phyloP scores from a whole-genome alignment of 202 grass and related monocot genomes.

The Hordeum pubiflorum region DNA sequence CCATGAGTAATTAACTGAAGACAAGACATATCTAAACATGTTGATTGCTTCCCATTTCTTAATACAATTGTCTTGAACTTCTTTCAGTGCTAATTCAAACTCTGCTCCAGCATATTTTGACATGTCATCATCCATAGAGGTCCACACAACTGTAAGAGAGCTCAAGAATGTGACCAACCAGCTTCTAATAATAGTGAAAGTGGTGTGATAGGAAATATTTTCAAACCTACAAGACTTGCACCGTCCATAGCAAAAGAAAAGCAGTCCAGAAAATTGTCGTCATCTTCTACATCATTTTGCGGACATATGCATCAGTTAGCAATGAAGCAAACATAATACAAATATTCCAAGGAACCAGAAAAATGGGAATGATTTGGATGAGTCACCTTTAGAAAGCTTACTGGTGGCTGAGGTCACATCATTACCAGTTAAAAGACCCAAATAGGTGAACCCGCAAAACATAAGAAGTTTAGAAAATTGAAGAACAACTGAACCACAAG shows the following conservation, averaged over 20 bases:
- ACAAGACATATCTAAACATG: conserved; percentile 56
- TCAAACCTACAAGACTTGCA: conserved; percentile 66
- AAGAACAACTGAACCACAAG: conserved; percentile 56
- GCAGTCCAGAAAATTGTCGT: conserved; percentile 34
- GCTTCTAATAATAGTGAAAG: conserved; percentile 18
- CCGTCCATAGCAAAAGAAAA: conserved; percentile 62
- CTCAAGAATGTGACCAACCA: conserved; percentile 20
- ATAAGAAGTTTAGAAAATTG: conserved; percentile 45
- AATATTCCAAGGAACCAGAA: not conserved
- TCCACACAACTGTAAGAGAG: conserved; percentile 61
- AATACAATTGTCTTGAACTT: conserved; percentile 39
- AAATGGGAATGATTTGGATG: conserved; percentile 11
- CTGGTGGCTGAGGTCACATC: conserved; percentile 41
- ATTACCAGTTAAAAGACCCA: conserved; percentile 67
- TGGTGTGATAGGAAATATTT: conserved; percentile 21
- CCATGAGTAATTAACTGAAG: conserved; percentile 61
- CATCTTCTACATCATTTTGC: conserved; percentile 54
- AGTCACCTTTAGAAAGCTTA: conserved; percentile 62
- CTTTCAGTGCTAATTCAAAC: conserved; percentile 44
- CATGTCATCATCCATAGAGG: conserved; percentile 46
- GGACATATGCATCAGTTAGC: conserved; percentile 34
- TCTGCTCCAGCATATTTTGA: conserved; percentile 42
- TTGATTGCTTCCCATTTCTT: conserved; percentile 65
- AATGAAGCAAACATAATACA: conserved; percentile 27
- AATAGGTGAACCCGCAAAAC: conserved; percentile 66